Percentiles rank a stretch among this genome's conserved stretches.
These are phyloP conservation scores for Bisporella sp. DNA, from an alignment of 2,329 filamentous ascomycete genomes.

Conservation along the genomic window DNA sequence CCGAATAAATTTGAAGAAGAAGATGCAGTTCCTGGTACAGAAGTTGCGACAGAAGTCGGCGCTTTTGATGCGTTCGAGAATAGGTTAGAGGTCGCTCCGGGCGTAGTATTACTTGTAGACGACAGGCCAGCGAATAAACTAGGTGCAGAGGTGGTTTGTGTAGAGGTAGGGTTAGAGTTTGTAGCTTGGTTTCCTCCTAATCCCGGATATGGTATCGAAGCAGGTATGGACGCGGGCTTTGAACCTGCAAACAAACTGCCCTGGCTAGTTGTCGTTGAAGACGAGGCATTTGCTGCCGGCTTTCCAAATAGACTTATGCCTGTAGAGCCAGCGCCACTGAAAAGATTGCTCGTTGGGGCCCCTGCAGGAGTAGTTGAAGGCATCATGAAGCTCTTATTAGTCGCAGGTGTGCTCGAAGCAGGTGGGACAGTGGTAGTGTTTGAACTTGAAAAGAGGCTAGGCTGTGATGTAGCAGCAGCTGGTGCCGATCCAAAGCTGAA, in stretches of 20 bases:
- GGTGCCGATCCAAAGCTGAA: neutral
- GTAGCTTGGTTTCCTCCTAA: no score
- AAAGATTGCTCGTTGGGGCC: constrained; percentile 11
- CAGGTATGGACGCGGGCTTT: constrained; percentile 3
- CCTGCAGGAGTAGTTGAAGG: constrained; percentile 27
- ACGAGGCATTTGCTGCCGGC: neutral
- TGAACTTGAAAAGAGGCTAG: constrained; percentile 1
- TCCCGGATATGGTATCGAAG: neutral
- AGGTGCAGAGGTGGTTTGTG: no score
- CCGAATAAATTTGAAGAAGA: neutral
- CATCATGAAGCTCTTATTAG: neutral
- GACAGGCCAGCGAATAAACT: neutral
- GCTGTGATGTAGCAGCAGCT: neutral
- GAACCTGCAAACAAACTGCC: constrained; percentile 8
- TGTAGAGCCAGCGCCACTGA: constrained; percentile 7
- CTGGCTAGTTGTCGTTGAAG: neutral
- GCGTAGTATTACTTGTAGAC: neutral
- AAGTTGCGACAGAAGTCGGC: neutral
- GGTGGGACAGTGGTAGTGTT: constrained; percentile 1
- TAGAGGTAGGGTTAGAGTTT: no score
- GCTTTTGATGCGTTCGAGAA: neutral
- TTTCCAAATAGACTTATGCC: neutral
- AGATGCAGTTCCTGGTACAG: neutral
- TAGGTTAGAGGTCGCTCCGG: neutral
- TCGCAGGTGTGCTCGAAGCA: constrained; percentile 4